Percentiles rank a stretch among this genome's conserved stretches.
phyloP scores from a whole-genome alignment of 2,329 filamentous ascomycete species.

The Colletotrichum tofieldiae region DNA sequence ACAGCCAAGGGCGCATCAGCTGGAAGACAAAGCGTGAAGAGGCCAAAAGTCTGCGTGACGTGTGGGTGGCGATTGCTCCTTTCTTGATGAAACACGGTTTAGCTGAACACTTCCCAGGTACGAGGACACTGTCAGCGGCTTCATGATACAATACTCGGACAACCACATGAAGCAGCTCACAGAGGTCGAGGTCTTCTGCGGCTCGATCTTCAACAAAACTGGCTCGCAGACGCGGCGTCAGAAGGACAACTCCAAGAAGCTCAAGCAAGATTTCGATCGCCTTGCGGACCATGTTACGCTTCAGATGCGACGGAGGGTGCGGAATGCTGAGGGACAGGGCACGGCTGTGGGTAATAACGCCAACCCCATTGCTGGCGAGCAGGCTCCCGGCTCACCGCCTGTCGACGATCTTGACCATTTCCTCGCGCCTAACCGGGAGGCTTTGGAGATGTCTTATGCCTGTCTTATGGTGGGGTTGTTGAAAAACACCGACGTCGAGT shows the following conservation, averaged over 20 bases:
- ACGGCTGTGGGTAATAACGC: constrained; percentile 45
- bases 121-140: constrained; percentile 58
- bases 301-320: constrained; percentile 50
- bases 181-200: constrained; percentile 70
- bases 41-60: constrained; percentile 61
- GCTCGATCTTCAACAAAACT: constrained; percentile 67
- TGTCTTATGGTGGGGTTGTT: constrained; percentile 50
- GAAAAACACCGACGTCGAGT: constrained; percentile 41
- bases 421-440: constrained; percentile 44
- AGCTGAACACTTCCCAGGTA: constrained; percentile 54
- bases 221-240: constrained; percentile 66
- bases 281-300: constrained; percentile 59
- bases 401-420: constrained; percentile 29
- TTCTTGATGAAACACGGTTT: neutral
- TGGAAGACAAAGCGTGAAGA: constrained; percentile 55
- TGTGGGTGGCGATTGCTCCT: constrained; percentile 54
- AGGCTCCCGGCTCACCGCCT: neutral
- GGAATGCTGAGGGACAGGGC: neutral
- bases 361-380: neutral
- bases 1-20: constrained; percentile 48
- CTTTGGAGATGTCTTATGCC: constrained; percentile 54
- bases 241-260: constrained; percentile 65
- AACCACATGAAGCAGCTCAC: constrained; percentile 60
- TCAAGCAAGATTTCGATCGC: constrained; percentile 67
- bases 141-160: constrained; percentile 62